Evolutionary conservation across 148 eudicot genomes (phyloP).

Genomic region (Cornus kousa): DNA sequence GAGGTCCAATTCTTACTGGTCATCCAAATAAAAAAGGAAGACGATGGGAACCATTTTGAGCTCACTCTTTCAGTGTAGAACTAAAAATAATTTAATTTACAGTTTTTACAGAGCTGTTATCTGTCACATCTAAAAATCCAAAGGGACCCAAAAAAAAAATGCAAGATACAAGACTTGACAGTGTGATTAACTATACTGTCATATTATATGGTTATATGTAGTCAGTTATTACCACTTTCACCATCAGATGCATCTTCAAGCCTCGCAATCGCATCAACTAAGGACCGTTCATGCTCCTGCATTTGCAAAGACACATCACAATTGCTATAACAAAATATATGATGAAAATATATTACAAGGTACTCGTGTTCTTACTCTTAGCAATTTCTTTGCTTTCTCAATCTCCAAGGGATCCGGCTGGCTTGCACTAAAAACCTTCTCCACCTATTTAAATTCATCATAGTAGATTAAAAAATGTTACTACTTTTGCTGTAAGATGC

Average conservation of each 20-base stretch:
- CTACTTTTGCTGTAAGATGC: background rate
- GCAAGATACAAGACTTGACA: background rate
- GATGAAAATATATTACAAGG: background rate
- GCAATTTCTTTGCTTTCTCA: conserved; percentile 76
- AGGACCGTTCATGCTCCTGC: conserved; percentile 85
- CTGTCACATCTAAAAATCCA: conserved; percentile 7
- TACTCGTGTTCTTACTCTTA: conserved; percentile 41
- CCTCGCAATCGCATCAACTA: conserved; percentile 74
- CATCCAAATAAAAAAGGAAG: background rate
- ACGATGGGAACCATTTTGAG: conserved; percentile 4
- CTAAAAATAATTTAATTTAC: background rate
- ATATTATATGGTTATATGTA: conserved; percentile 6
- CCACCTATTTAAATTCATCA: conserved; percentile 44
- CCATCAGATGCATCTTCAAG: conserved; percentile 80
- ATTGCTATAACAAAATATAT: conserved; percentile 7
- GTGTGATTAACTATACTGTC: background rate
- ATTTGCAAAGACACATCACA: conserved; percentile 3
- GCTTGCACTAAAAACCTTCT: conserved; percentile 54
- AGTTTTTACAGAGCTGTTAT: background rate
- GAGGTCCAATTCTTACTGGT: background rate
- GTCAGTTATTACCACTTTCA: conserved; percentile 71
- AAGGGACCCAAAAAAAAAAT: background rate
- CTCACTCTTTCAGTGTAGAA: background rate
- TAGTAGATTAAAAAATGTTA: background rate
- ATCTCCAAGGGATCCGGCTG: conserved; percentile 62